phyloP scores from a whole-genome alignment of 768 basidiomycete genomes.

The Tricholoma furcatifolium region DNA sequence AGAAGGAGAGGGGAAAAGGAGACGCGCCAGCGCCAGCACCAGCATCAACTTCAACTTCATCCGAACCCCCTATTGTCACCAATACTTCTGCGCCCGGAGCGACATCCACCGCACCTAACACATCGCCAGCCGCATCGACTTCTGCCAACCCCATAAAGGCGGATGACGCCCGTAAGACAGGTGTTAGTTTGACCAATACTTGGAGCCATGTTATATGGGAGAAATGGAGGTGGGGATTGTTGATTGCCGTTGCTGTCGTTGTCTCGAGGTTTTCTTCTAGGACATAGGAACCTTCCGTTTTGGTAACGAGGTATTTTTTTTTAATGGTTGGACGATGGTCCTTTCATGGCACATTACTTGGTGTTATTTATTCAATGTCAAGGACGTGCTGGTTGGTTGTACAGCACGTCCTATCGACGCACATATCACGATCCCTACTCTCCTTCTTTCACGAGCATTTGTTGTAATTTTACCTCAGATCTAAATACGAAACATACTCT shows the following conservation, averaged over 20 bases:
- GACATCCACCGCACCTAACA: neutral
- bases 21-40: slow-evolving; percentile 22
- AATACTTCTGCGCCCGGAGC: neutral
- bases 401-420: neutral
- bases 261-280: slow-evolving; percentile 73
- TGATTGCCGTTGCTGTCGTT: slow-evolving; percentile 75
- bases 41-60: slow-evolving; percentile 8
- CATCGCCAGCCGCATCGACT: neutral
- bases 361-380: slow-evolving; percentile 11
- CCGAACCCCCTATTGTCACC: slow-evolving; percentile 7
- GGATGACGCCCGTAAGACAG: slow-evolving; percentile 25
- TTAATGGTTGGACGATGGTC: neutral
- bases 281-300: slow-evolving; percentile 20
- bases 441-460: slow-evolving; percentile 11
- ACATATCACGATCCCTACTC: slow-evolving; percentile 15
- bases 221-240: slow-evolving; percentile 81
- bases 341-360: neutral
- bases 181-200: slow-evolving; percentile 54
- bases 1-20: slow-evolving; percentile 64
- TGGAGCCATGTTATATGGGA: slow-evolving; percentile 74
- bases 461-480: slow-evolving; percentile 15
- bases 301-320: neutral
- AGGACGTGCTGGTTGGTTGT: neutral
- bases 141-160: slow-evolving; percentile 12
- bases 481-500: slow-evolving; percentile 7